Evolutionary conservation across 2,329 filamentous ascomycete genomes (phyloP), one percentile per base, ranked within the genome.

Genomic region (Juglanconis oblonga): DNA sequence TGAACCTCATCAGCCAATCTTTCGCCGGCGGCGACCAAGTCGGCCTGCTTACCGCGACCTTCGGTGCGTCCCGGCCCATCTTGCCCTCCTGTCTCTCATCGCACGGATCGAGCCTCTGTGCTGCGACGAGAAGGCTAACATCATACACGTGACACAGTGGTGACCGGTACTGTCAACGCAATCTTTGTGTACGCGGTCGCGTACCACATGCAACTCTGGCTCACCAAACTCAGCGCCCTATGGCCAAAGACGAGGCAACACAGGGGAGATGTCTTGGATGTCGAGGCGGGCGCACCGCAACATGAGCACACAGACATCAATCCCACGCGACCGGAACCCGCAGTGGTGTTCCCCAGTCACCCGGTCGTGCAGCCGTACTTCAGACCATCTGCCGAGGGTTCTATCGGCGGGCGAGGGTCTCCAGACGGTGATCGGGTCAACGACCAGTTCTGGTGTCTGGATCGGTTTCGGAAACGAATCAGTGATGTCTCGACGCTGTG

Each of bases 21-120:
- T 62, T 77, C 7, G 67, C 70, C 17, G 65, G 68, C 17, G 63
- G 58, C 3, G 68, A 70, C 57, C 67, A 64, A 0, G 73, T 82
- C n/a, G 79, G 74, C 5, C 66, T 74, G 17, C 73, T 82, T 7
- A 73, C 79, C 17, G 73, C 71, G 3, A 76, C 75, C 35, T 82
- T 81, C 56, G 60, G 80, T 82, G 63, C 40, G 75, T 69, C 4
- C 2, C 11, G 11, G 8, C 17, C 4, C 17, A 14, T 24, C 9
- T 8, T 33, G 31, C 13, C 13, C 10, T 40, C 24, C 11, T 52
- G 17, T n/a, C 5, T 36, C 17, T 7, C 7, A 29, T 44, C 14
- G 7, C 10, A 17, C 24, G 35, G 10, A 49, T 52, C 47, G 38
- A 29, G 14, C 5, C 7, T 44, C 31, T 13, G 14, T 42, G 32